Evolutionary conservation across 805 yeast genomes (phyloP).

Genomic region (Kuraishia hungarica): DNA sequence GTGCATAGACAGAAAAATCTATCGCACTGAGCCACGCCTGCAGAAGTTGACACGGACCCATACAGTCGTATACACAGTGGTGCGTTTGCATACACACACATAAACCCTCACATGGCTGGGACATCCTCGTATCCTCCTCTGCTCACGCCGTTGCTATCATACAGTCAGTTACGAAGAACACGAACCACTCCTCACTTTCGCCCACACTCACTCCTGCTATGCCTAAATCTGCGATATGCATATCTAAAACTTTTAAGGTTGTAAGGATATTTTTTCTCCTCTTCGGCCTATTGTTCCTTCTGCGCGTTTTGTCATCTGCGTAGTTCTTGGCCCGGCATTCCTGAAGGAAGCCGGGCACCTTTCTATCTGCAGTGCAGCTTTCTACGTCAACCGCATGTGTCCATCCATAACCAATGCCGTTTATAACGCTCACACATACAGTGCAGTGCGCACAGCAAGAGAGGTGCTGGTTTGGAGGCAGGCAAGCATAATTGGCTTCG

Average conservation of each 20-base stretch:
- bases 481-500: background rate
- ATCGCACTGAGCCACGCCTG: background rate
- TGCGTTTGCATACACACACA: background rate
- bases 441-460: background rate
- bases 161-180: too few relatives aligned
- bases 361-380: background rate
- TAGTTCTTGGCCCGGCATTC: too few relatives aligned
- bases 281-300: background rate
- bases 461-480: background rate
- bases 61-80: background rate
- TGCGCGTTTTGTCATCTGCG: background rate
- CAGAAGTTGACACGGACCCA: background rate
- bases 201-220: too few relatives aligned
- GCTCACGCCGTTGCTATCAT: too few relatives aligned
- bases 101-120: too few relatives aligned
- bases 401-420: background rate
- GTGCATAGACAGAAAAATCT: background rate
- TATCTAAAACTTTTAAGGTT: too few relatives aligned
- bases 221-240: too few relatives aligned
- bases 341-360: background rate
- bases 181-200: too few relatives aligned
- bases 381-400: background rate
- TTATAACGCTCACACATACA: background rate
- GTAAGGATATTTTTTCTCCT: too few relatives aligned
- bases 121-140: too few relatives aligned